Base-by-base conservation (phyloP, 1,284 basidiomycete genomes). In the Sporisorium iseilematis-ciliati region DNA sequence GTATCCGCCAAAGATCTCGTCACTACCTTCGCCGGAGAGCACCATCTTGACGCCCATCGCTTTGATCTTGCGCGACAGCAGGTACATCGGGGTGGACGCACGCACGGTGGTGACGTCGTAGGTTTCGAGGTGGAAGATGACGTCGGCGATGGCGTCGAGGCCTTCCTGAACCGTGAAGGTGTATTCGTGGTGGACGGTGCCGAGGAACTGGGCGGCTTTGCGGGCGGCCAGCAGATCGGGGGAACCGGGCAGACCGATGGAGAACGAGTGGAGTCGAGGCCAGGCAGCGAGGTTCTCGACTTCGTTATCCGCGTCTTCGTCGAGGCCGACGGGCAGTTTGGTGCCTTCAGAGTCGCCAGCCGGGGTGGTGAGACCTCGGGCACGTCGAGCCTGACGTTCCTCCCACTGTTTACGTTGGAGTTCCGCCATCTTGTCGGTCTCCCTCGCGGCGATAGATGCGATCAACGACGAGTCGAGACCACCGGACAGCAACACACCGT, bases 31-130 rank as follows among this genome's bases (percentile, higher is more conserved):
- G 38, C 97, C 97, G 73, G 92, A 94, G 42, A 99, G 89, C 4
- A 99, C 97, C 97, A 99, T 99, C 88, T 99, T 99, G 75, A 99
- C 97, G 75, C 97, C 97, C 92, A 95, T 99, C 3, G 97, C 96
- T 88, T 99, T 99, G 89, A 99, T 97, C 88, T 99, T 99, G 63
- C 97, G 90, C 85, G 92, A 94, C 66, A 99, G 90, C 38, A 99
- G 90, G 86, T 96, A 96, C 94, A 96, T 96, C 18, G 97, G 96
- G 7, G 96, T 98, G 80, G 93, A 95, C 5, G 97, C 97, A 64
- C 97, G 92, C 57, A 98, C 94, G 18, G 97, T 99, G 40, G 97
- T 99, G 59, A 99, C 97, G 85, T 99, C 97, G 87, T 94, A 99
- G 1, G 97, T 99, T 88, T 99, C 97, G 49, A 99, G 90, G 86